These are phyloP conservation scores for Rhizopogon vulgaris DNA, from an alignment of 768 basidiomycete genomes.

Conservation along the genomic window DNA sequence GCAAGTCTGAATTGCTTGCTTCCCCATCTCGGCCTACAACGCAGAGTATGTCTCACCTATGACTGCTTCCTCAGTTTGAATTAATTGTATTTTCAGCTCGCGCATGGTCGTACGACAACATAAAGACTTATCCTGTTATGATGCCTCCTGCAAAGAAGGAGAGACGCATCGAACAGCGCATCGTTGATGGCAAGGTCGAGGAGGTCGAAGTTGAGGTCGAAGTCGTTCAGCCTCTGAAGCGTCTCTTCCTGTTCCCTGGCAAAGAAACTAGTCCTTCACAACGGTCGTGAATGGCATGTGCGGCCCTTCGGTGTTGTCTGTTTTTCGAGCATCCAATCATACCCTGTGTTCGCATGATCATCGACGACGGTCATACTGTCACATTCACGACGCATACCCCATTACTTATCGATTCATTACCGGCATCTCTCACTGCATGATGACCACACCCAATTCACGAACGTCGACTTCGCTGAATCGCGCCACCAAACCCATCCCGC, in stretches of 20 bases:
- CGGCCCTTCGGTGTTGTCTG: conserved; percentile 1
- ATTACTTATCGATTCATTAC: conserved; percentile 29
- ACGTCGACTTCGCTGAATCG: conserved; percentile 26
- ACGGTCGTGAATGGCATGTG: conserved; percentile 19
- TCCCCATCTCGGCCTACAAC: conserved; percentile 34
- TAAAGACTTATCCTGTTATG: conserved; percentile 58
- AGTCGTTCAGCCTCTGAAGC: conserved; percentile 49
- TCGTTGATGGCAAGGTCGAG: conserved; percentile 44
- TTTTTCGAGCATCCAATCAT: conserved; percentile 17
- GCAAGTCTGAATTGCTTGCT: conserved; percentile 14
- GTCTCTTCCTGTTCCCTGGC: conserved; percentile 64
- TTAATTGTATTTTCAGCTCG: conserved; percentile 38
- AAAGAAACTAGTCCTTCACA: conserved; percentile 28
- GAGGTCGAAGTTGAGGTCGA: conserved; percentile 52
- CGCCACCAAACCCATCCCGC: conserved; percentile 15
- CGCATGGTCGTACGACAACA: conserved; percentile 73
- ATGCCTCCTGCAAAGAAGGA: conserved; percentile 48
- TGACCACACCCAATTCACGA: conserved; percentile 18
- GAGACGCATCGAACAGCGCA: conserved; percentile 40
- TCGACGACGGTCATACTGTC: conserved; percentile 25
- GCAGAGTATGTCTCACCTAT: conserved; percentile 40
- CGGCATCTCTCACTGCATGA: conserved; percentile 12
- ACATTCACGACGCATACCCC: conserved; percentile 26
- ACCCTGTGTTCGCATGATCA: conserved; percentile 22
- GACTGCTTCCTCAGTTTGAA: not conserved